A percentile compares a stretch with the other conserved stretches of the same genome.
Conservation (phyloP, 2,329 filamentous ascomycete genomes). For the Passalora sequoiae region DNA sequence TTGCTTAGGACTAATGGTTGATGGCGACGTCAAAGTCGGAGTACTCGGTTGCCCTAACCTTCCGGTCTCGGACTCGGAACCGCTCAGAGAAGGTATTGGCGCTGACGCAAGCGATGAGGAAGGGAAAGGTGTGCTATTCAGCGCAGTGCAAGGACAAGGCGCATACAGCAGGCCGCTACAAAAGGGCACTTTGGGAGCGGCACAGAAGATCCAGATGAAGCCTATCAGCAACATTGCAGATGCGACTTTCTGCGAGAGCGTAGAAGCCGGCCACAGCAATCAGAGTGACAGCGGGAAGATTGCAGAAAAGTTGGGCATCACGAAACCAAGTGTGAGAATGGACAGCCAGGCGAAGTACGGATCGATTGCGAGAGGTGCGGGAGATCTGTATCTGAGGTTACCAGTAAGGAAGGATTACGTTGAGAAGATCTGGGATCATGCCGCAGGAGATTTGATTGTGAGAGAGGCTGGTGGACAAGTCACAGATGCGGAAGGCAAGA, state of each 20-base stretch:
- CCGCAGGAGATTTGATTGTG: constrained; percentile 89
- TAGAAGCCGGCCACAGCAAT: constrained; percentile 86
- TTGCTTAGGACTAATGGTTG: constrained; percentile 83
- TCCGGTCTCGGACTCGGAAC: constrained; percentile 72
- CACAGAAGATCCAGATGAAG: constrained; percentile 73
- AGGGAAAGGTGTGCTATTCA: constrained; percentile 81
- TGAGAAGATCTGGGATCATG: constrained; percentile 99
- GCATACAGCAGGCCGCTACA: constrained; percentile 72
- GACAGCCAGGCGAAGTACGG: constrained; percentile 98
- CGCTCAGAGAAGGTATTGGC: constrained; percentile 67
- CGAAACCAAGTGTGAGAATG: constrained; percentile 83
- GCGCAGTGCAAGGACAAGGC: constrained; percentile 72
- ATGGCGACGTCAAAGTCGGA: constrained; percentile 89
- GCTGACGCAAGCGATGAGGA: constrained; percentile 66
- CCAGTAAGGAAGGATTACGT: constrained; percentile 83
- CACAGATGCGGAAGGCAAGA: constrained; percentile 79
- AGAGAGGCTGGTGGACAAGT: constrained; percentile 89
- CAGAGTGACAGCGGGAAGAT: constrained; percentile 85
- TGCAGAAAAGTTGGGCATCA: constrained; percentile 79
- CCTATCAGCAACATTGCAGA: constrained; percentile 65
- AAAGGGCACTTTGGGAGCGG: constrained; percentile 47
- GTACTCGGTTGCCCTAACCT: constrained; percentile 95
- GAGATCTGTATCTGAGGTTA: constrained; percentile 87
- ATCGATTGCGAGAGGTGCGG: constrained; percentile 86
- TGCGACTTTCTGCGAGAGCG: constrained; percentile 93